Evolutionary conservation across 1,284 basidiomycete genomes (phyloP), one percentile per base, ranked within the genome.

Genomic region (Marasmius oreades): DNA sequence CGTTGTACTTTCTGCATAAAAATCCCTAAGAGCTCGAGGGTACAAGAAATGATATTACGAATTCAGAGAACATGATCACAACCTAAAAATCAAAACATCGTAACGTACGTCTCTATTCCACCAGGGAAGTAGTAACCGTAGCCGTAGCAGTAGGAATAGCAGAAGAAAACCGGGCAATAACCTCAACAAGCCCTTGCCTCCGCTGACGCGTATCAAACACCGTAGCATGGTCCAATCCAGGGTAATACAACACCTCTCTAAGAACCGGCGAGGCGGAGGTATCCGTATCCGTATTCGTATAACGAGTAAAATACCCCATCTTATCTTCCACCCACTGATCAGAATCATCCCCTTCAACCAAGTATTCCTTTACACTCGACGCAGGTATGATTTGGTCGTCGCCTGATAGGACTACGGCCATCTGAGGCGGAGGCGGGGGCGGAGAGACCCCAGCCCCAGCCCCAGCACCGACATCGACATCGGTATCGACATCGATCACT

Each of bases 361-460:
- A 65, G 61, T 86, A 85, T 57, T 62, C 66, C 61, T 79, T 66
- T 42, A 88, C 79, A 31, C 70, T 73, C 31, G 68, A 67, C 5
- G 80, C 67, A 47, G 83, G 76, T 3, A 86, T 77, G 43, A 87
- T 78, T 66, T 86, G 84, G 62, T 88, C 85, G 47, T 67, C 64
- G 8, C 77, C 84, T 24, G 77, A 75, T 33, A 88, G 64, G 26
- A 77, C 71, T 2, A 87, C 75, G 2, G 73, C 70, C 1, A 79
- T 62, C 23, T 28, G 55, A n/a, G 44, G 20, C 24, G 31, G 28
- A 18, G 18, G 22, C 22, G 28, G 44, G 24, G 45, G 31, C 53
- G 7, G 28, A 5, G 67, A 16, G 6, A 11, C n/a, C 12, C 36
- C 36, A 37, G 12, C 36, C 36, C 36, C 36, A 5, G 12, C n/a